A percentile compares a stretch with the other conserved stretches of the same genome.
phyloP scores from a whole-genome alignment of 2,329 filamentous ascomycete genomes.

The Fusarium stilboides region DNA sequence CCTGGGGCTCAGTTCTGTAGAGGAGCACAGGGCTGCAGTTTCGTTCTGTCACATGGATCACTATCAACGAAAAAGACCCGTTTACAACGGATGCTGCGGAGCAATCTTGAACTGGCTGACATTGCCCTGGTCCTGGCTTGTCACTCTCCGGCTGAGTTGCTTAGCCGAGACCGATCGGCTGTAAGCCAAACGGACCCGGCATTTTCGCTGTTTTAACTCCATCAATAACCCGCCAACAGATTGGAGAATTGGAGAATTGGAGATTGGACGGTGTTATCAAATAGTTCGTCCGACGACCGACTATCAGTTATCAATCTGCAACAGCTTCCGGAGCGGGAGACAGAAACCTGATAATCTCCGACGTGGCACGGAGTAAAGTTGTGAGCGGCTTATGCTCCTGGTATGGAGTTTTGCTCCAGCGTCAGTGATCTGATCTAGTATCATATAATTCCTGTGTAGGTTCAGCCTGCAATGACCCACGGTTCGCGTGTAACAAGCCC shows the following conservation, averaged over 20 bases:
- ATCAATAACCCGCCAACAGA: conserved; percentile 27
- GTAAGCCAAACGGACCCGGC: conserved; percentile 40
- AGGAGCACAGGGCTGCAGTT: conserved; percentile 46
- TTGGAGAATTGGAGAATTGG: conserved; percentile 31
- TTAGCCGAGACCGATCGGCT: conserved; percentile 48
- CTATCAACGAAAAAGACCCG: conserved; percentile 50
- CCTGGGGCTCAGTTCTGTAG: conserved; percentile 5
- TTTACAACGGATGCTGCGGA: conserved; percentile 50
- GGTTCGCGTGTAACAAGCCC: conserved; percentile 4
- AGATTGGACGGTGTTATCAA: conserved; percentile 14
- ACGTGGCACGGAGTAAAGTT: conserved; percentile 28
- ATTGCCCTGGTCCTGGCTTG: conserved; percentile 36
- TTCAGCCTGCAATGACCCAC: neutral
- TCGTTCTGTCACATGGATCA: conserved; percentile 48
- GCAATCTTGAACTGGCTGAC: conserved; percentile 42
- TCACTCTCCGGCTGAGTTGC: conserved; percentile 19
- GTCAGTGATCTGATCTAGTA: neutral
- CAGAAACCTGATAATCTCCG: conserved; percentile 20
- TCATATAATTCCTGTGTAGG: conserved; percentile 4
- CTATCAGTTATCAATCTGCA: conserved; percentile 28
- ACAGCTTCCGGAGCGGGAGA: conserved; percentile 3
- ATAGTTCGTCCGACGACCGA: conserved; percentile 15
- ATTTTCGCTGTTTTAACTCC: conserved; percentile 39
- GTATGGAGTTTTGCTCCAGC: conserved; percentile 1
- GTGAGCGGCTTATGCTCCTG: conserved; percentile 17